Evolutionary conservation across 495 filamentous ascomycete species (phyloP), one percentile per base, ranked within the genome.

Genomic region (Podospora australis): DNA sequence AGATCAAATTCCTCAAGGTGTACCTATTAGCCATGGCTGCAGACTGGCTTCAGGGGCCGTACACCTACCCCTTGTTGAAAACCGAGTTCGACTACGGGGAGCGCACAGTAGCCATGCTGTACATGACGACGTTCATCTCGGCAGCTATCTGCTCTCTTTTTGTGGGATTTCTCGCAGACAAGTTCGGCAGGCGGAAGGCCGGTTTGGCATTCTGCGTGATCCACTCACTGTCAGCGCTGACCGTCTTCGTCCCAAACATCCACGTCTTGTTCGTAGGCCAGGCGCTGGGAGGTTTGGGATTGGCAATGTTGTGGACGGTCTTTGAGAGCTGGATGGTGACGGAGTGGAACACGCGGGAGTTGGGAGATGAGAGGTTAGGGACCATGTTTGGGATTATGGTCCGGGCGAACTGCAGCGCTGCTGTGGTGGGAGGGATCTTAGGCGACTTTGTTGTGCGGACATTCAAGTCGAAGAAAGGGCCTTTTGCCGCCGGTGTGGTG

Each of bases 311-410:
- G 6, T 36, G 32, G 32, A 36, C 32, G 0, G 32, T 36, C 7
- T 36, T 36, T 36, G 32, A 36, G 32, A 36, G 32, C 9, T 36
- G 32, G 32, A 36, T 36, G 32, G 32, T 36, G 32, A 36, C 32
- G 14, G 32, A 36, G 32, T 36, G 32, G 32, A 36, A 36, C n/a
- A 36, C 32, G 5, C 14, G 32, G 14, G 19, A 36, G 32, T 17
- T 36, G 14, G 32, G 32, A 8, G 32, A 36, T 36, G 32, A 36
- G 32, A 36, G 32, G n/a, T 17, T 36, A 16, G 32, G 32, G 32
- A 36, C 32, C 32, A 36, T 36, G 32, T 36, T 36, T 36, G 32
- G 32, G 32, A 36, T 17, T 17, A 36, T 36, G 32, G 19, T 17
- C 2, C 14, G 14, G 32, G 32, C 32, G 5, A 36, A 36, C 32